Conservation (phyloP, 2,329 filamentous ascomycete genomes). For the Pleurostoma richardsiae region DNA sequence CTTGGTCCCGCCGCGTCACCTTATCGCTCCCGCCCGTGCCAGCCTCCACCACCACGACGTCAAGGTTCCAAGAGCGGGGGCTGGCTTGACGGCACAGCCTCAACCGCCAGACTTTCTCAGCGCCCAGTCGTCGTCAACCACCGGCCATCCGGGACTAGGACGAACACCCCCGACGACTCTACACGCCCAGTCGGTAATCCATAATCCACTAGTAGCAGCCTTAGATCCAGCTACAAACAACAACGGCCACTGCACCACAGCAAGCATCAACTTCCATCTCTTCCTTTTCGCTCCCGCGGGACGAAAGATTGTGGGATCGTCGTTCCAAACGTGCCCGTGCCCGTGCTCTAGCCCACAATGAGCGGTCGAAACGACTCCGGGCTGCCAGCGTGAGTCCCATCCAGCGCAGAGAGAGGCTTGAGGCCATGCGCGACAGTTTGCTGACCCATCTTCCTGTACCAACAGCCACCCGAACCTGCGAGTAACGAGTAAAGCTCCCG, state of each 20-base stretch:
- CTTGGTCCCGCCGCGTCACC: background rate
- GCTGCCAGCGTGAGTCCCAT: conserved; percentile 54
- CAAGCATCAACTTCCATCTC: background rate
- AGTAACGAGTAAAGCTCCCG: conserved; percentile 71
- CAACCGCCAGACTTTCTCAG: background rate
- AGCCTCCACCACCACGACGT: background rate
- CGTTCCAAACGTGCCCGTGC: conserved; percentile 10
- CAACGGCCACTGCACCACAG: too few species aligned
- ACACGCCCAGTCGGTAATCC: too few species aligned
- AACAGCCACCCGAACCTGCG: conserved; percentile 78
- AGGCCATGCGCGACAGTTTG: background rate
- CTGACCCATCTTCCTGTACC: conserved; percentile 2
- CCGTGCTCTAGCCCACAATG: conserved; percentile 29
- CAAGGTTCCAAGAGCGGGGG: background rate
- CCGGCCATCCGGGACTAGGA: background rate
- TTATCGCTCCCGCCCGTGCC: background rate
- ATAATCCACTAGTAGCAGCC: too few species aligned
- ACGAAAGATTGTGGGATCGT: conserved; percentile 8
- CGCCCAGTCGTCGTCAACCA: background rate
- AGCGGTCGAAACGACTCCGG: conserved; percentile 52
- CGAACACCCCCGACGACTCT: background rate
- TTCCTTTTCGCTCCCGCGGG: background rate
- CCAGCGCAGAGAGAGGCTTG: conserved; percentile 1
- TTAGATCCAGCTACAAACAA: too few species aligned
- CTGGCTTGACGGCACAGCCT: conserved; percentile 2